Evolutionary conservation across 2,329 filamentous ascomycete genomes (phyloP).

Genomic region (Monilinia aucupariae): DNA sequence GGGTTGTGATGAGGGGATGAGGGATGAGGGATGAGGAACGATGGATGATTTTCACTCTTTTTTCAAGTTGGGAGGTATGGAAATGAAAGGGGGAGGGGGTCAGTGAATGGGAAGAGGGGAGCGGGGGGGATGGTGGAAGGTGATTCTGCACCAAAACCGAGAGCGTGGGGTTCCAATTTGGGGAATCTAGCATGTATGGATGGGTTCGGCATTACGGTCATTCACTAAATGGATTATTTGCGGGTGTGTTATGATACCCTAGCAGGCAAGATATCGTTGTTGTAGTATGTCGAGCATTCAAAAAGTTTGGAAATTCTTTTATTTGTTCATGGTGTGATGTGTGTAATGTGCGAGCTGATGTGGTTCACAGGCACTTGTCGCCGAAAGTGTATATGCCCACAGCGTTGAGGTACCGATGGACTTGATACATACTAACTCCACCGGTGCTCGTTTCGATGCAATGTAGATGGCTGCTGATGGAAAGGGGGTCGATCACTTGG

Average conservation of each 20-base stretch:
- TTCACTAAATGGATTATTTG: conserved; percentile 5
- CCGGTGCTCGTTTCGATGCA: too few relatives aligned
- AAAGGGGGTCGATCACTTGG: too few relatives aligned
- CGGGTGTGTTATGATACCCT: conserved; percentile 18
- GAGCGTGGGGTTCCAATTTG: background rate
- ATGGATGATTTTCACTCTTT: conserved; percentile 10
- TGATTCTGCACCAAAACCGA: conserved; percentile 4
- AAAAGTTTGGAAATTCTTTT: background rate
- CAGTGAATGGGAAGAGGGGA: background rate
- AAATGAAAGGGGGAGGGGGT: background rate
- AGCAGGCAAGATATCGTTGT: background rate
- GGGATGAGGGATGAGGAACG: conserved; percentile 3
- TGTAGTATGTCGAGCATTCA: background rate
- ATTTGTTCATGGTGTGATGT: background rate
- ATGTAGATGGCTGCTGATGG: too few relatives aligned
- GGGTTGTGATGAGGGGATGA: conserved; percentile 8
- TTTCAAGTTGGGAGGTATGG: conserved; percentile 2
- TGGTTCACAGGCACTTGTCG: too few relatives aligned
- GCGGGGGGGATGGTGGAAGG: background rate
- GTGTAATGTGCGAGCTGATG: background rate
- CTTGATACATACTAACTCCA: too few relatives aligned
- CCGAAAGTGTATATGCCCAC: too few relatives aligned
- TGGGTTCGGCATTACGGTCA: background rate
- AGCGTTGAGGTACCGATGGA: background rate
- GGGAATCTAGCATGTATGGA: conserved; percentile 10